phyloP scores from a whole-genome alignment of 306 rosid genomes.

The Hylodesmum podocarpum region DNA sequence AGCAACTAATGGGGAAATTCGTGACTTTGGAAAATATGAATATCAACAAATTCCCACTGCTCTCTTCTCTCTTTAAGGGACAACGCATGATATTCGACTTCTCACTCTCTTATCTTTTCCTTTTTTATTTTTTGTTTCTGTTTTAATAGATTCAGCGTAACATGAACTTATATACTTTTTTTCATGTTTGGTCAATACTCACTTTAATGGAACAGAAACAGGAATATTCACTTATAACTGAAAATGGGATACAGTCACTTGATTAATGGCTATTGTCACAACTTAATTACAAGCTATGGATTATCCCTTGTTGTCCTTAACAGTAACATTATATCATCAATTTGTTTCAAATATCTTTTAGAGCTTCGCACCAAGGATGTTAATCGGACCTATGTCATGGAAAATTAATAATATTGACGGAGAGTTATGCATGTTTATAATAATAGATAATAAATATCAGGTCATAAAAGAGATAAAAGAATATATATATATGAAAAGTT shows the following conservation, averaged over 20 bases:
- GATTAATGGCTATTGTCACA: neutral
- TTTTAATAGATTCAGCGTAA: neutral
- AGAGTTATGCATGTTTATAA: too few species aligned
- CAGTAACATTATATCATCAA: neutral
- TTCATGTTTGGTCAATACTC: neutral
- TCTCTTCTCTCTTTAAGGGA: neutral
- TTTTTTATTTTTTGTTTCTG: neutral
- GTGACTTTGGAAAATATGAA: neutral
- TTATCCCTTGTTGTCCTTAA: neutral
- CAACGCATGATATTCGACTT: neutral
- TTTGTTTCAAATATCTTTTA: neutral
- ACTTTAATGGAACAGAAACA: slow-evolving; percentile 1
- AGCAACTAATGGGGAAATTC: neutral
- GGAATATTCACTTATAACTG: neutral
- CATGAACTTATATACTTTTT: neutral
- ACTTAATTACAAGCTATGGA: neutral
- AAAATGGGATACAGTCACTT: neutral
- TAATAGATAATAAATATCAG: too few species aligned
- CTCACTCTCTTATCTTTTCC: neutral
- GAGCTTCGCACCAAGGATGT: too few species aligned
- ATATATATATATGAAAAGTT: too few species aligned
- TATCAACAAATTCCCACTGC: neutral
- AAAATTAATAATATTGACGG: too few species aligned
- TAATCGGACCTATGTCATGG: neutral
- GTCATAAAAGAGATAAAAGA: too few species aligned